Conservation (phyloP, 441 rosid genomes). For the Dalechampia spathulata region DNA sequence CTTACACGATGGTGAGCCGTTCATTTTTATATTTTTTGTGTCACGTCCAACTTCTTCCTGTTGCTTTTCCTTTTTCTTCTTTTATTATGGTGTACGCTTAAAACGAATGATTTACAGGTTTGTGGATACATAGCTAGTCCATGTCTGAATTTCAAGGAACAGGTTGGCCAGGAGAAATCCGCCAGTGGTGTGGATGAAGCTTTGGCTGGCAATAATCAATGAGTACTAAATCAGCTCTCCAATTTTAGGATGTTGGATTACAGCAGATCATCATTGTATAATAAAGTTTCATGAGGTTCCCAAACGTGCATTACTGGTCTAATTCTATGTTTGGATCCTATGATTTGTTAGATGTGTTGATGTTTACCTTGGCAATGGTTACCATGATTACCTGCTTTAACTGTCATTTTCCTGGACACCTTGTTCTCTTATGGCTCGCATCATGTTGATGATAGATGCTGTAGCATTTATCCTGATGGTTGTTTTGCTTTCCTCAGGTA, state of each 20-base stretch:
- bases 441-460: background rate
- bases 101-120: constrained; percentile 28
- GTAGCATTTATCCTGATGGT: no score
- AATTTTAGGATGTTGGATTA: constrained; percentile 11
- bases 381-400: constrained; percentile 4
- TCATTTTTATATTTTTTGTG: background rate
- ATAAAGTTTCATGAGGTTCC: constrained; percentile 4
- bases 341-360: constrained; percentile 8
- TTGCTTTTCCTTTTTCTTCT: no score
- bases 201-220: constrained; percentile 24
- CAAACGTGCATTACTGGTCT: constrained; percentile 1
- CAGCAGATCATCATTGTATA: constrained; percentile 15
- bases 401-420: background rate
- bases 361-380: constrained; percentile 8
- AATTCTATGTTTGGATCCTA: constrained; percentile 11
- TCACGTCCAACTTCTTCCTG: background rate
- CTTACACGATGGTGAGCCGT: constrained; percentile 41
- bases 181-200: constrained; percentile 20
- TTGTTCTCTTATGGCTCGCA: background rate
- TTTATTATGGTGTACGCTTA: background rate
- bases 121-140: constrained; percentile 39
- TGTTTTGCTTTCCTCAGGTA: no score
- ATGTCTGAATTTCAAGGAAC: constrained; percentile 31
- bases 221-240: constrained; percentile 1
- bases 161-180: constrained; percentile 25